phyloP scores from a whole-genome alignment of 176 grass and related monocot genomes.

The Tillandsia leiboldiana region DNA sequence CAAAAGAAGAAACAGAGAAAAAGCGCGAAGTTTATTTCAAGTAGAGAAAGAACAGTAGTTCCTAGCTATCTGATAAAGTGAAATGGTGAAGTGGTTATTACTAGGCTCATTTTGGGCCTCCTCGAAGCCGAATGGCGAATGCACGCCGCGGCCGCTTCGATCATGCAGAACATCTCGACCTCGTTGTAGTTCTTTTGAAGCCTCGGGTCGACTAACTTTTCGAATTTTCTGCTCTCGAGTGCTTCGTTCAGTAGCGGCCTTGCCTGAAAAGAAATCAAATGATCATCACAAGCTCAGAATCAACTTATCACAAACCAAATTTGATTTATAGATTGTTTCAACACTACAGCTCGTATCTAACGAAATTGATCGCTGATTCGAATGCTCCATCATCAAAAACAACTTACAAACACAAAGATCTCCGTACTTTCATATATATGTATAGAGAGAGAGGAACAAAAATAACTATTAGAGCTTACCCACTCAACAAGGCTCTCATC shows the following conservation, averaged over 20 bases:
- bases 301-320: too few species aligned
- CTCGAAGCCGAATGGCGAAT: slow-evolving; percentile 72
- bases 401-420: too few species aligned
- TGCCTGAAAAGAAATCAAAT: slow-evolving; percentile 26
- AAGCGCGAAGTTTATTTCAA: neutral
- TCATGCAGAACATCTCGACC: slow-evolving; percentile 62
- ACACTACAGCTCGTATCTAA: too few species aligned
- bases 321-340: too few species aligned
- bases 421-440: neutral
- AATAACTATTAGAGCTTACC: slow-evolving; percentile 43
- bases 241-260: slow-evolving; percentile 48
- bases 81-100: slow-evolving; percentile 6
- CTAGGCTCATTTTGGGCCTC: slow-evolving; percentile 84
- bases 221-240: slow-evolving; percentile 57
- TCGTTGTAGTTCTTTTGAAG: slow-evolving; percentile 53
- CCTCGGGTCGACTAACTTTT: slow-evolving; percentile 49
- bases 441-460: neutral
- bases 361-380: too few species aligned
- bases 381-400: too few species aligned
- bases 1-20: neutral
- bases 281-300: neutral
- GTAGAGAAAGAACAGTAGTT: slow-evolving; percentile 5
- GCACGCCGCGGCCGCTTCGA: slow-evolving; percentile 74
- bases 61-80: neutral
- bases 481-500: slow-evolving; percentile 94